Base-by-base conservation (phyloP, 495 filamentous ascomycete species). In the Penicillium ucsense region DNA sequence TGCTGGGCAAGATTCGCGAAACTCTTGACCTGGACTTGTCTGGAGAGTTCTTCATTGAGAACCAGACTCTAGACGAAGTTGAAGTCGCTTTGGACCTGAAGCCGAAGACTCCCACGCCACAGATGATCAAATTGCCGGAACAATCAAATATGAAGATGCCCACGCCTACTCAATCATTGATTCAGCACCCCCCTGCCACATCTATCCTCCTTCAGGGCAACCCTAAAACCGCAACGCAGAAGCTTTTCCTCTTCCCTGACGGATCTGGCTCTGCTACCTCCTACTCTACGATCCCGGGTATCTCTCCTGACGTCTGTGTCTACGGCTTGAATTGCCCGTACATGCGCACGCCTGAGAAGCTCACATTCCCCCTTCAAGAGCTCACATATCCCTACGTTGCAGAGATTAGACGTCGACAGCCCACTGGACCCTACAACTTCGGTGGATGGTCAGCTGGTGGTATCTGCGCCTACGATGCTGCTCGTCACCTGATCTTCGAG, bases 391-490 rank as follows among this genome's bases (percentile, higher is more conserved):
- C 75, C n/a, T 83, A 80, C 51, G 66, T 83, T 8, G 74, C 77
- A 28, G 74, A 84, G 54, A 84, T 86, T 48, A 82, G 79, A 7
- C 79, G 86, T 49, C 81, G 86, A 32, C 74, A 89, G 67, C 80
- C 89, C 0, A 75, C 81, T 38, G 88, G 88, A 2, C 81, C 81
- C 4, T 84, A 84, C 62, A 70, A 76, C 56, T 64, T 84, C 35
- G 80, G 80, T 43, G 83, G 76, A 10, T 95, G 89, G 89, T 88
- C 83, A 20, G 89, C 88, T 6, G 89, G 89, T 43, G 89, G 89
- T 37, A 86, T 92, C 33, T 83, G 90, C 52, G 89, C 89, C 28
- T 95, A 87, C 59, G 88, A 94, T 58, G 84, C 86, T 27, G 80
- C 81, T 31, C 80, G 79, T 45, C 82, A 88, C 51, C 72, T 94